Evolutionary conservation across 1,284 basidiomycete genomes (phyloP).

Genomic region (Moesziomyces parantarcticus): DNA sequence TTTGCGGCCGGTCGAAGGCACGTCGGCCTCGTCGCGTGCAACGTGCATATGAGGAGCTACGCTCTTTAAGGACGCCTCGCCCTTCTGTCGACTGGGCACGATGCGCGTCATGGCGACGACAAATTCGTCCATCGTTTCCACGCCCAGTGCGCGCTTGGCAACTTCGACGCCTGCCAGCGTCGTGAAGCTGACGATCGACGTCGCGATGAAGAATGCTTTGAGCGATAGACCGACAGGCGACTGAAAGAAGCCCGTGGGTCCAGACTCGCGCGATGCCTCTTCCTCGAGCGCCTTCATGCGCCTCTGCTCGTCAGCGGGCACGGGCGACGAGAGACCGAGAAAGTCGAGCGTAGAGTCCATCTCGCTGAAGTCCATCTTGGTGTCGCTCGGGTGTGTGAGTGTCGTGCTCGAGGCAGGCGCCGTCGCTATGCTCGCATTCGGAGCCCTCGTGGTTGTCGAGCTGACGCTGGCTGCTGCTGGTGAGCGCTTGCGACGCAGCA

Average conservation of each 20-base stretch:
- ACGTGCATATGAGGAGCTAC: constrained; percentile 41
- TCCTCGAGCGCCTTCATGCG: constrained; percentile 21
- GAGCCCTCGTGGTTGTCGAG: neutral
- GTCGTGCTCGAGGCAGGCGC: constrained; percentile 1
- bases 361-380: constrained; percentile 43
- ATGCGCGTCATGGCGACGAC: constrained; percentile 42
- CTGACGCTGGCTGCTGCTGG: neutral
- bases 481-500: constrained; percentile 24
- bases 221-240: constrained; percentile 44
- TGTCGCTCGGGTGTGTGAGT: constrained; percentile 6
- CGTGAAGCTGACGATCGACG: constrained; percentile 28
- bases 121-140: constrained; percentile 48
- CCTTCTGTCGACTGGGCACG: constrained; percentile 21
- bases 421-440: neutral
- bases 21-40: constrained; percentile 4
- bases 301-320: constrained; percentile 29
- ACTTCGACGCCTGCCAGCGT: constrained; percentile 25
- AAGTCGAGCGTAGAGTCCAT: constrained; percentile 51
- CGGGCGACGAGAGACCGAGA: constrained; percentile 34
- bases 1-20: too few species aligned
- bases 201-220: constrained; percentile 49
- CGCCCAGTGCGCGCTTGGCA: constrained; percentile 26
- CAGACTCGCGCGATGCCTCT: neutral
- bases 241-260: constrained; percentile 23
- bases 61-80: constrained; percentile 12